Evolutionary conservation across 768 basidiomycete genomes (phyloP).

Genomic region (Pulveroboletus sp.): DNA sequence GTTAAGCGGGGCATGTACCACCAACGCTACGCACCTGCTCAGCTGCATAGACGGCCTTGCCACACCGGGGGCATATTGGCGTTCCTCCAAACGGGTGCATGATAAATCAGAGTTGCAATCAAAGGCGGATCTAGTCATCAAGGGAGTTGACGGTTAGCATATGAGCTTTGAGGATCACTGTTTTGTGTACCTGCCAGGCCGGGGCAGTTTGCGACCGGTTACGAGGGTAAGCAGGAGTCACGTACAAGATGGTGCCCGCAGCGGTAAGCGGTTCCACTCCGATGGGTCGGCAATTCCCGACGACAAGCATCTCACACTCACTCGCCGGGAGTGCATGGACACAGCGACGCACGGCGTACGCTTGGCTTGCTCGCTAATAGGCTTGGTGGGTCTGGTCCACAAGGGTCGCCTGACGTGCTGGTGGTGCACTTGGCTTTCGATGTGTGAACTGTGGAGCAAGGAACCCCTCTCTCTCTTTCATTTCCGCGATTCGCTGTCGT

Average conservation of each 20-base stretch:
- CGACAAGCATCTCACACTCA: background rate
- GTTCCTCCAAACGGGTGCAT: conserved; percentile 76
- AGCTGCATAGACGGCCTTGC: conserved; percentile 77
- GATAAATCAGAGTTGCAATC: conserved; percentile 5
- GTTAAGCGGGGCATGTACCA: background rate
- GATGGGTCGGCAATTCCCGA: conserved; percentile 17
- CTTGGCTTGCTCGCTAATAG: background rate
- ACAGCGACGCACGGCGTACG: no score
- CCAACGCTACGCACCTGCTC: conserved; percentile 58
- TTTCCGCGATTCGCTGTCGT: background rate
- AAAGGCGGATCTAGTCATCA: background rate
- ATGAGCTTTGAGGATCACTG: background rate
- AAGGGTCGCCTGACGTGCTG: background rate
- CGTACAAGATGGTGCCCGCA: conserved; percentile 1
- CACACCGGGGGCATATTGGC: conserved; percentile 68
- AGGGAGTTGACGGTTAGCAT: conserved; percentile 3
- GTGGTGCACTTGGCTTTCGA: background rate
- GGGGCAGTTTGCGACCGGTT: background rate
- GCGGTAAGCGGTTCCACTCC: background rate
- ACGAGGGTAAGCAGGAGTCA: background rate
- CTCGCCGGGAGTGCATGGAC: background rate
- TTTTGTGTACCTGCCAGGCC: conserved; percentile 10
- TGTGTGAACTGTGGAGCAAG: background rate
- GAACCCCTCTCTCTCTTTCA: background rate
- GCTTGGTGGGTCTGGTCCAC: background rate